These are phyloP conservation scores for Zasmidium cellare DNA, from an alignment of 2,329 filamentous ascomycete genomes.

Conservation along the genomic window DNA sequence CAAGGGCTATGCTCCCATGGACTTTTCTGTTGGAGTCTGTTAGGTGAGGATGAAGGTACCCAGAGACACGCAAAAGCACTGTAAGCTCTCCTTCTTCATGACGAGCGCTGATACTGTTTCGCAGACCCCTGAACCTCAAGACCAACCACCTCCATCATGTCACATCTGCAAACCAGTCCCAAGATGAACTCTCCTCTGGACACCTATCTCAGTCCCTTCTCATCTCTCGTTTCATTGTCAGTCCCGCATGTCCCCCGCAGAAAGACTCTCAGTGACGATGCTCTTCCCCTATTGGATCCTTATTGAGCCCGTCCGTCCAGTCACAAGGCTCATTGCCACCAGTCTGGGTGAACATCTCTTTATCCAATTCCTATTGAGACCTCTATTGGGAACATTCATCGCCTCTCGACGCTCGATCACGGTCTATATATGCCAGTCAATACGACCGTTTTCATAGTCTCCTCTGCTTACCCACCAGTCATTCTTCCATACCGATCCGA, in stretches of 20 bases:
- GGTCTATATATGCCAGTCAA: conserved; percentile 18
- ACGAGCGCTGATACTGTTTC: not conserved
- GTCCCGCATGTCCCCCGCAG: not conserved
- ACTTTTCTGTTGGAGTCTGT: too few species aligned
- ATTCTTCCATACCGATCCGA: conserved; percentile 25
- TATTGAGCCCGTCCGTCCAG: conserved; percentile 5
- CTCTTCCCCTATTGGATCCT: conserved; percentile 1
- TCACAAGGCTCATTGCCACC: conserved; percentile 2
- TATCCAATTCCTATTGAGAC: conserved; percentile 17
- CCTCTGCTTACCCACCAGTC: conserved; percentile 25
- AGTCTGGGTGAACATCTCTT: conserved; percentile 11
- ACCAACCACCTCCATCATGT: not conserved
- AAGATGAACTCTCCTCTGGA: not conserved
- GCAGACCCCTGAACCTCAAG: not conserved
- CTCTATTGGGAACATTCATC: conserved; percentile 7
- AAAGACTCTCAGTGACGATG: not conserved
- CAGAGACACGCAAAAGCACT: too few species aligned
- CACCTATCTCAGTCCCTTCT: not conserved
- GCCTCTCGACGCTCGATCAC: not conserved
- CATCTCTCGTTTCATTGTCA: not conserved
- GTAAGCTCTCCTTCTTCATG: too few species aligned
- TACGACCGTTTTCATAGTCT: conserved; percentile 17
- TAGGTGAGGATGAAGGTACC: too few species aligned
- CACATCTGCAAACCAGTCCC: not conserved
- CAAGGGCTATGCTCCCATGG: too few species aligned